Percentiles rank a stretch among this genome's conserved stretches.
phyloP scores from a whole-genome alignment of 1,284 basidiomycete species.

The Earliella scabrosa region DNA sequence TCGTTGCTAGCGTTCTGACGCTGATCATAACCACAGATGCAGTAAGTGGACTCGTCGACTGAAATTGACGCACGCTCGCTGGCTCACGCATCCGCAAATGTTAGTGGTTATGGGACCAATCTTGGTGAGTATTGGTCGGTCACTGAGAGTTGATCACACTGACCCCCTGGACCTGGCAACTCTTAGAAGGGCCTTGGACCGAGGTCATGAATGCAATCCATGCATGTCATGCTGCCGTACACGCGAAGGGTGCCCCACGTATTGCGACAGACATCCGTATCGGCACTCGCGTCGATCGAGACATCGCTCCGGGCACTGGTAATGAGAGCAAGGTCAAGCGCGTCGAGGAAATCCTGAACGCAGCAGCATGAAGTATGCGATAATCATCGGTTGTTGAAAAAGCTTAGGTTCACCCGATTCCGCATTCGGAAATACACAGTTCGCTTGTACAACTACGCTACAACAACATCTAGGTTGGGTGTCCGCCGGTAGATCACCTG shows the following conservation, averaged over 20 bases:
- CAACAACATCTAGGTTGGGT: too few relatives aligned
- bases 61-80: background rate
- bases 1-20: background rate
- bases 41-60: constrained; percentile 51
- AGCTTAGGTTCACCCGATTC: too few relatives aligned
- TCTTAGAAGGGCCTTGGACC: constrained; percentile 82
- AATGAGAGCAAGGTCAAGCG: constrained; percentile 81
- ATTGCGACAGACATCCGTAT: constrained; percentile 91
- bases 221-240: constrained; percentile 88
- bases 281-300: constrained; percentile 82
- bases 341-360: constrained; percentile 73
- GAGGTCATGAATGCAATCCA: constrained; percentile 81
- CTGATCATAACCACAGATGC: constrained; percentile 56
- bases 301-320: constrained; percentile 65
- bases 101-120: constrained; percentile 89
- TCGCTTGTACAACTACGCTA: too few relatives aligned
- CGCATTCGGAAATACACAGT: too few relatives aligned
- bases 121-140: constrained; percentile 53
- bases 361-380: background rate
- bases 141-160: too few relatives aligned
- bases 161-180: background rate
- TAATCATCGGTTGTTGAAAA: too few relatives aligned
- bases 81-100: background rate
- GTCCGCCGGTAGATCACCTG: too few relatives aligned
- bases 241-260: constrained; percentile 73